These are phyloP conservation scores for Neurospora cerealis DNA, from an alignment of 495 filamentous ascomycete species.

Conservation along the genomic window DNA sequence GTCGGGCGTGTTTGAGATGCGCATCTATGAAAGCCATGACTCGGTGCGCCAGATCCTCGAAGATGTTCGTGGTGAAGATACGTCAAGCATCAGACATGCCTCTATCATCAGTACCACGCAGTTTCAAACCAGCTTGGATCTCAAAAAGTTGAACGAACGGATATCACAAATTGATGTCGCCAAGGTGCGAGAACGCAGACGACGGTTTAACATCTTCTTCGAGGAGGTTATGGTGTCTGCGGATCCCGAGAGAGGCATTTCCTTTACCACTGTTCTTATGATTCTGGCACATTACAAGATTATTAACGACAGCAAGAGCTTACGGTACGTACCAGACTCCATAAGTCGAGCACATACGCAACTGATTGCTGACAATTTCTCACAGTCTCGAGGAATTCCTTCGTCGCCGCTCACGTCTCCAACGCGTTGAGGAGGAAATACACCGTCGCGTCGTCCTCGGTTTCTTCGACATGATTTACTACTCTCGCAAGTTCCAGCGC, in stretches of 20 bases:
- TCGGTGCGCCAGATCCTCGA: slow-evolving; percentile 76
- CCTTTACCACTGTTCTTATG: slow-evolving; percentile 91
- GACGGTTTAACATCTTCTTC: slow-evolving; percentile 82
- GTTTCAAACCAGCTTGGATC: slow-evolving; percentile 55
- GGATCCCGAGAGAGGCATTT: slow-evolving; percentile 76
- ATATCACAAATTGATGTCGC: slow-evolving; percentile 66
- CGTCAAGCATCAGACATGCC: slow-evolving; percentile 42
- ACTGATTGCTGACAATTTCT: slow-evolving; percentile 6
- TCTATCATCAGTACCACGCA: slow-evolving; percentile 38
- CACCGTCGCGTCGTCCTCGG: slow-evolving; percentile 78
- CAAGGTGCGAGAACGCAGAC: slow-evolving; percentile 60
- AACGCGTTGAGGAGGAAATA: slow-evolving; percentile 94
- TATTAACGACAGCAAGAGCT: slow-evolving; percentile 93
- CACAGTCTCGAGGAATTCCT: slow-evolving; percentile 83
- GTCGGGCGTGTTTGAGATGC: slow-evolving; percentile 91
- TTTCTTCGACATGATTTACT: slow-evolving; percentile 94
- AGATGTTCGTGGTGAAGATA: slow-evolving; percentile 51
- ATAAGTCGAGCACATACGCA: neutral
- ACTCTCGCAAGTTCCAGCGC: slow-evolving; percentile 71
- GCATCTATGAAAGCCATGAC: slow-evolving; percentile 88
- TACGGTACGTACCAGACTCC: slow-evolving; percentile 45
- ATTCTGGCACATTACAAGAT: slow-evolving; percentile 98
- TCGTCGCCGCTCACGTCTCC: slow-evolving; percentile 76
- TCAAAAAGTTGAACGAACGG: slow-evolving; percentile 63
- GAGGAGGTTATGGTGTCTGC: slow-evolving; percentile 94